Evolutionary conservation across 1,139 yeast species (phyloP), one percentile per base, ranked within the genome.

Genomic region (Blastobotrys apis): DNA sequence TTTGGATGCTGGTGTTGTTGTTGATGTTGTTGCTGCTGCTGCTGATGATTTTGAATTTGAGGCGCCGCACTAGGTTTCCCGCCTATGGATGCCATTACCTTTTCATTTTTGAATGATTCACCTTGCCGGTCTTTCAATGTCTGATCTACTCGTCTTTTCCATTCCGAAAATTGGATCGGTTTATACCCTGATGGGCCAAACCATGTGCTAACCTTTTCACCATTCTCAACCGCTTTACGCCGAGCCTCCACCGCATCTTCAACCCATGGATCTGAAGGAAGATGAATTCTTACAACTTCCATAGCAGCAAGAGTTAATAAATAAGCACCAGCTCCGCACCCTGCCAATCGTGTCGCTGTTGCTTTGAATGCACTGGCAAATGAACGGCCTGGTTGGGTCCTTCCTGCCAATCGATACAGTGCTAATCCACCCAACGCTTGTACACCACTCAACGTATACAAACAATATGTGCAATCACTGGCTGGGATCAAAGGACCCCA

Each of bases 401-500:
- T 21, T 25, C 63, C 62, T 0, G 65, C 65, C 12, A 54, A 34
- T 53, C 54, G 49, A 55, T 58, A 62, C 32, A 63, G 46, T 39
- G 50, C 31, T 27, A 60, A 51, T 12, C 68, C 68, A 5, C 52
- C 57, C 20, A 51, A 47, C 20, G 56, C 40, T 51, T 64, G 68
- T 13, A 59, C 26, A 2, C 57, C 58, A 2, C 59, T 52, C 27
- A 63, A 48, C 1, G 63, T 48, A 29, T 59, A 60, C 32, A 64
- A 43, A 39, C 68, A 63, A 10, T 49, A 29, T 34, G 50, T 51
- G 49, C 68, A 63, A 47, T 64, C 68, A 43, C 56, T 63, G 12
- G 68, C 67, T 4, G 68, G 68, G 5, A 63, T 57, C 23, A 64
- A 50, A 1, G 68, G 68, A 13, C 68, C 67, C 68, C 68, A 64